phyloP scores from a whole-genome alignment of 2,329 filamentous ascomycete species.

The Sporothrix pseudoabietina region DNA sequence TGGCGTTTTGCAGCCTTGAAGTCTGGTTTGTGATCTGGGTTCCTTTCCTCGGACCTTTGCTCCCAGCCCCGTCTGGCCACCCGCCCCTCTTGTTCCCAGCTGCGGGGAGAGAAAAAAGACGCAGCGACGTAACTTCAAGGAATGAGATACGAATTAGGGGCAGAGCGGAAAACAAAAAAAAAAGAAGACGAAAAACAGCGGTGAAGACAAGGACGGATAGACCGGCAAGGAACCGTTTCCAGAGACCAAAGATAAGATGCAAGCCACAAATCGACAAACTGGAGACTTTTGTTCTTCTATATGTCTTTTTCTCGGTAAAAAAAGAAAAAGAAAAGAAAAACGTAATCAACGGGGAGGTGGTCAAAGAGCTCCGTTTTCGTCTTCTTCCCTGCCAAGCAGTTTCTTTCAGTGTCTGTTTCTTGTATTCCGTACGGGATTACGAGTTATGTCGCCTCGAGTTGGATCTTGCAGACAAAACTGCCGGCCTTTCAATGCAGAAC shows the following conservation, averaged over 20 bases:
- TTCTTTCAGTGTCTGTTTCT: conserved; percentile 7
- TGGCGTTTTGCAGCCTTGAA: neutral
- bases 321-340: neutral
- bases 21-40: neutral
- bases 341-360: neutral
- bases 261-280: neutral
- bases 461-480: neutral
- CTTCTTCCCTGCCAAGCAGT: neutral
- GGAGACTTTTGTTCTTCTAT: neutral
- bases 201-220: conserved; percentile 22
- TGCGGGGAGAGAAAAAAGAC: neutral
- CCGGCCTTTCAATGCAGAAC: neutral
- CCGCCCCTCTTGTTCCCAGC: neutral
- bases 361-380: neutral
- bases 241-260: neutral
- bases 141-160: neutral
- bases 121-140: neutral
- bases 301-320: neutral
- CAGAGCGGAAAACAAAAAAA: neutral
- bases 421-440: neutral
- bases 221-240: neutral
- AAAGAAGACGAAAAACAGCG: neutral
- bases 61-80: neutral
- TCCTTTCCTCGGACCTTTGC: neutral
- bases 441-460: neutral